phyloP scores from a whole-genome alignment of 345 rosid genomes.

The Triadica sebifera region DNA sequence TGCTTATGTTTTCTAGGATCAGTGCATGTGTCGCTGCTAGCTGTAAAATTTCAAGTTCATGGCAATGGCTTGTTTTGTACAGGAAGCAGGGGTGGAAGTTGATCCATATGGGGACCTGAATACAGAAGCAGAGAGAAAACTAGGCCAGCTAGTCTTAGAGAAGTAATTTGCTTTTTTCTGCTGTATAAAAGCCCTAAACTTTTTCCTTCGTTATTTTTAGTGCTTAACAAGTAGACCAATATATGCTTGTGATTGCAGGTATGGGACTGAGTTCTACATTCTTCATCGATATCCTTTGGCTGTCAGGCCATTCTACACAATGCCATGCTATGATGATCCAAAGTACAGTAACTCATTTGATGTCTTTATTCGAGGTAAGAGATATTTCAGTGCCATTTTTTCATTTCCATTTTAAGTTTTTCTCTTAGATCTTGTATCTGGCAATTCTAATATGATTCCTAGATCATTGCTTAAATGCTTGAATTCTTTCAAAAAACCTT shows the following conservation, averaged over 20 bases:
- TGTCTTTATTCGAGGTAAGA: constrained; percentile 83
- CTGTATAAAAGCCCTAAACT: not conserved
- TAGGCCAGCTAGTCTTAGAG: constrained; percentile 81
- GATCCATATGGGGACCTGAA: constrained; percentile 90
- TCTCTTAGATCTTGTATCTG: not conserved
- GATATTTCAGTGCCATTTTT: not conserved
- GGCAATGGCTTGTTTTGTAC: constrained; percentile 16
- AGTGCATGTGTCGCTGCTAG: too few relatives aligned
- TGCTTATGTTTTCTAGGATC: too few relatives aligned
- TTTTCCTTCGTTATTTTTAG: not conserved
- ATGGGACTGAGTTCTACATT: constrained; percentile 84
- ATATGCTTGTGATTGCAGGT: constrained; percentile 41
- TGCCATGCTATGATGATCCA: constrained; percentile 77
- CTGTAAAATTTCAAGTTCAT: too few relatives aligned
- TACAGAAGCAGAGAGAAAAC: constrained; percentile 82
- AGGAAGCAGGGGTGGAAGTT: constrained; percentile 82
- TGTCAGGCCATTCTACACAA: constrained; percentile 91
- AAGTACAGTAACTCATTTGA: constrained; percentile 86
- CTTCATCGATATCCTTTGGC: constrained; percentile 77
- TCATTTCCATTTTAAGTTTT: not conserved
- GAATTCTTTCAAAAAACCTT: not conserved
- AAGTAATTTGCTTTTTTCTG: constrained; percentile 43
- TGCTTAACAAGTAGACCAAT: not conserved
- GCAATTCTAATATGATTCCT: not conserved
- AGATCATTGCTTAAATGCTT: not conserved